Conservation (phyloP, 2,329 filamentous ascomycete genomes). For the Exophiala dermatitidis region DNA sequence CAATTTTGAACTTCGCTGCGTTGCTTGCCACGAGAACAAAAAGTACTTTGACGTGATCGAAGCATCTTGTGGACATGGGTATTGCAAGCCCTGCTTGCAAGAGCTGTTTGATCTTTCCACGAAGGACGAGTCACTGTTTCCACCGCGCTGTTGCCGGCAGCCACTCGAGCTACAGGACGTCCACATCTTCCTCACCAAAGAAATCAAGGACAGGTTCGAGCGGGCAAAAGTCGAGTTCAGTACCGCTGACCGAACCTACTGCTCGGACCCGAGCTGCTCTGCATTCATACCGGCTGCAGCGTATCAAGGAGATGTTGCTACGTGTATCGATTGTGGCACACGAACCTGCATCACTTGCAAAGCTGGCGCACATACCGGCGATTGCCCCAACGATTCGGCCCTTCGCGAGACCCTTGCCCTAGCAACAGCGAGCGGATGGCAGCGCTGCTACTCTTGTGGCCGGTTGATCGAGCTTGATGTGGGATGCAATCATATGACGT, state of each 20-base stretch:
- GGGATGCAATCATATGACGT: constrained; percentile 35
- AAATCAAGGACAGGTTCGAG: constrained; percentile 35
- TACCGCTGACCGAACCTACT: constrained; percentile 47
- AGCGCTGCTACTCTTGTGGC: constrained; percentile 67
- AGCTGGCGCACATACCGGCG: constrained; percentile 37
- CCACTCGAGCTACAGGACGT: constrained; percentile 36
- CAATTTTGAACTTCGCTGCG: constrained; percentile 16
- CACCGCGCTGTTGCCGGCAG: constrained; percentile 47
- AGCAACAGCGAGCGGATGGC: constrained; percentile 63
- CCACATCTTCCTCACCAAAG: constrained; percentile 32
- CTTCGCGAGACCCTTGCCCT: constrained; percentile 46
- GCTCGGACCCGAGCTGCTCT: constrained; percentile 40
- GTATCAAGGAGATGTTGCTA: constrained; percentile 30
- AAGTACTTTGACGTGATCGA: constrained; percentile 28
- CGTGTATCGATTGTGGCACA: constrained; percentile 38
- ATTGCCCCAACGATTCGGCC: constrained; percentile 27
- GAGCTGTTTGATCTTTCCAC: constrained; percentile 41
- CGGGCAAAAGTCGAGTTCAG: constrained; percentile 45
- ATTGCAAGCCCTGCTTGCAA: constrained; percentile 46
- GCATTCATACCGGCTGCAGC: constrained; percentile 41
- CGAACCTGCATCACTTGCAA: constrained; percentile 51
- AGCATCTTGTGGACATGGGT: constrained; percentile 39
- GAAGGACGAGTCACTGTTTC: constrained; percentile 48
- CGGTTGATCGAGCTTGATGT: constrained; percentile 37
- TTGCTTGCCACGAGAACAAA: constrained; percentile 29